Conservation (phyloP, 768 basidiomycete species). For the Hygrophoropsis aurantiaca region DNA sequence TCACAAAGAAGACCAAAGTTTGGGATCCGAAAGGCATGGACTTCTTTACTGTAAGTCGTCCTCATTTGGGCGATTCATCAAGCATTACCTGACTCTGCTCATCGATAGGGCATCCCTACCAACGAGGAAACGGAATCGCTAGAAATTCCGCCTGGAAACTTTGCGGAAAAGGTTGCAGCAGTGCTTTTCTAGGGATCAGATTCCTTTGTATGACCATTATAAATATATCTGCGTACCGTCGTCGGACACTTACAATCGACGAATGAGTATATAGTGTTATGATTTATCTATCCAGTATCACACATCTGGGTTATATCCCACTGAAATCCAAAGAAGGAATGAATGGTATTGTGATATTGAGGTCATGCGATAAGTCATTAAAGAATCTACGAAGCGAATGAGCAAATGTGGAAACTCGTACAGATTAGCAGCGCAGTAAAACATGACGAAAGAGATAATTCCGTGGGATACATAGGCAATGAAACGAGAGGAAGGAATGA, state of each 20-base stretch:
- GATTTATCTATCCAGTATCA: background rate
- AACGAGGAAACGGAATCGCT: constrained; percentile 10
- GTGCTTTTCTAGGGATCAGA: constrained; percentile 4
- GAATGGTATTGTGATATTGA: too few relatives aligned
- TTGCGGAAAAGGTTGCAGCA: constrained; percentile 9
- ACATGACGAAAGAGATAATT: constrained; percentile 5
- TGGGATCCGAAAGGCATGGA: constrained; percentile 71
- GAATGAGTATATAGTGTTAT: background rate
- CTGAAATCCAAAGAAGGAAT: background rate
- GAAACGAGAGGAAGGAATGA: background rate
- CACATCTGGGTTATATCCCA: background rate
- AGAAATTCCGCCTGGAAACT: constrained; percentile 6
- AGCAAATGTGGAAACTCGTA: constrained; percentile 1
- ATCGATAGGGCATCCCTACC: constrained; percentile 9
- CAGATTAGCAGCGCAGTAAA: constrained; percentile 6
- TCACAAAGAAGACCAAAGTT: constrained; percentile 15
- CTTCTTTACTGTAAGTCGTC: constrained; percentile 56
- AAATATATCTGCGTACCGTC: background rate
- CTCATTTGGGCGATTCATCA: too few relatives aligned
- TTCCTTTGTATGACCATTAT: too few relatives aligned
- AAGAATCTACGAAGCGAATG: background rate
- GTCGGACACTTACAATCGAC: background rate
- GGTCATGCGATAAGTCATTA: background rate
- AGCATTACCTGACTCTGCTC: too few relatives aligned
- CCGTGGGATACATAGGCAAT: background rate